Conservation (phyloP, 345 rosid genomes). For the Lumnitzera littorea region DNA sequence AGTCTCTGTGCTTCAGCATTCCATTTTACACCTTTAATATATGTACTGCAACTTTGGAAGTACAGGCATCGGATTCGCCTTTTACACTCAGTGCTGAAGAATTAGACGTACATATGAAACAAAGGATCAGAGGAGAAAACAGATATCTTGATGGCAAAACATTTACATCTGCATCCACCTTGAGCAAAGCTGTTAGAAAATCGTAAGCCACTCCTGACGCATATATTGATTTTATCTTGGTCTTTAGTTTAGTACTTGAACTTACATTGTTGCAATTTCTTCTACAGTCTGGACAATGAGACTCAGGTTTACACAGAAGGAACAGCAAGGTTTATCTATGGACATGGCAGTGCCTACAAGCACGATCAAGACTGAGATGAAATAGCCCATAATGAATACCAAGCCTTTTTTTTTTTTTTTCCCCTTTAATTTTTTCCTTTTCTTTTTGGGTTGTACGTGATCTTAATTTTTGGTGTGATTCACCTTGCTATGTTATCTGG, state of each 20-base stretch:
- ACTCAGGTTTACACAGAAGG: constrained; percentile 61
- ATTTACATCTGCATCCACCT: constrained; percentile 35
- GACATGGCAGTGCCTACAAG: constrained; percentile 39
- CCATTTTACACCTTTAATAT: background rate
- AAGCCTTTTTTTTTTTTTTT: background rate
- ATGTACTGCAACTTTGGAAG: background rate
- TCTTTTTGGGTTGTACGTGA: background rate
- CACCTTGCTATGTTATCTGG: too few relatives aligned
- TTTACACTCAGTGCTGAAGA: constrained; percentile 33
- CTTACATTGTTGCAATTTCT: background rate
- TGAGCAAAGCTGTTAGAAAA: constrained; percentile 48
- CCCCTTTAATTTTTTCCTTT: too few relatives aligned
- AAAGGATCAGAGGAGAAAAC: constrained; percentile 44
- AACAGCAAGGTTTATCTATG: constrained; percentile 51
- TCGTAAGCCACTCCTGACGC: constrained; percentile 25
- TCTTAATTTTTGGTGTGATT: background rate
- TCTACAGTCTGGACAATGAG: constrained; percentile 42
- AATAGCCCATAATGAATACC: background rate
- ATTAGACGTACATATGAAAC: constrained; percentile 36
- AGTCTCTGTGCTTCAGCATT: too few relatives aligned
- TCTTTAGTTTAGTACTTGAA: too few relatives aligned
- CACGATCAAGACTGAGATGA: constrained; percentile 20
- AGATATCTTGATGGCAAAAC: constrained; percentile 49
- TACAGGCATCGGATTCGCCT: constrained; percentile 52
- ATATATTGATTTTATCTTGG: background rate